Conservation (phyloP, 306 rosid species). For the Sphenostylis stenocarpa region DNA sequence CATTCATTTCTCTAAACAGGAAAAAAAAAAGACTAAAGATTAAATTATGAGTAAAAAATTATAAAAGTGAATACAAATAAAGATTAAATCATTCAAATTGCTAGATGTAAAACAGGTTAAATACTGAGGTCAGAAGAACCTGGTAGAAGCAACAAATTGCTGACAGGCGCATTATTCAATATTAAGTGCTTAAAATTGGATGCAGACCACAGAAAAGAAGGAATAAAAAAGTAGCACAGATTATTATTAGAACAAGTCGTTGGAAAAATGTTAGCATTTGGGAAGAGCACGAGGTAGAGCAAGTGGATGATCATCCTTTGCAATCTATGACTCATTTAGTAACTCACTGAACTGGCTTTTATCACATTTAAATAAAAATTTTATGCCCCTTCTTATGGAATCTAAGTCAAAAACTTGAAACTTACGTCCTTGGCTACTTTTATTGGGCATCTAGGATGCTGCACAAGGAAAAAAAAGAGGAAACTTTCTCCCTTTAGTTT, state of each 20-base stretch:
- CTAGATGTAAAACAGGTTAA: too few species aligned
- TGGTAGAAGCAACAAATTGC: conserved; percentile 26
- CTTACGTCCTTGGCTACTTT: conserved; percentile 41
- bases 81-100: too few species aligned
- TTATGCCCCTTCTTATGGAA: conserved; percentile 38
- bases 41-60: too few species aligned
- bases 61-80: too few species aligned
- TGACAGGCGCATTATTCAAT: conserved; percentile 26
- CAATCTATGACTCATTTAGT: conserved; percentile 32
- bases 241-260: conserved; percentile 28
- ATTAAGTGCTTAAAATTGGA: conserved; percentile 40
- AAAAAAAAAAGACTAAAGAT: background rate
- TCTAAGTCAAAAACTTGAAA: conserved; percentile 62
- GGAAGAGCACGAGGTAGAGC: conserved; percentile 71
- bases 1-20: background rate
- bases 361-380: background rate
- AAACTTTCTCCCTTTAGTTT: conserved; percentile 7
- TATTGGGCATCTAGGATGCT: conserved; percentile 22
- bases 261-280: conserved; percentile 29
- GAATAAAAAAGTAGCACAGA: conserved; percentile 17
- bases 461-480: background rate
- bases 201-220: conserved; percentile 10
- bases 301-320: conserved; percentile 54
- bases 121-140: background rate
- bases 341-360: background rate